Conservation (phyloP, 176 grass and related monocot species). For the Carex cristatella region DNA sequence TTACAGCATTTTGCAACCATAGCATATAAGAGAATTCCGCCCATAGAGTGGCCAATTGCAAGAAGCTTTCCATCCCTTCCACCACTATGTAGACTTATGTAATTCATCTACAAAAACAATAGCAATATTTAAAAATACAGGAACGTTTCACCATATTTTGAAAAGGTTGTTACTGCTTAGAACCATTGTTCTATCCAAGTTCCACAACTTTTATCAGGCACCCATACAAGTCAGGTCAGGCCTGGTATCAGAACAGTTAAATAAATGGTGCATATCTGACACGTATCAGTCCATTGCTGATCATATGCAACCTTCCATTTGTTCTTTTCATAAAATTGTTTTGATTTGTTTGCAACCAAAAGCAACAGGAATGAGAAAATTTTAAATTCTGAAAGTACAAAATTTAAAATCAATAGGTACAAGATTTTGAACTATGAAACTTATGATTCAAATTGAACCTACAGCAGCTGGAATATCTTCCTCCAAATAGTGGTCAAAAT, state of each 20-base stretch:
- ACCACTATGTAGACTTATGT: slow-evolving; percentile 65
- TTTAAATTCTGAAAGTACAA: not conserved
- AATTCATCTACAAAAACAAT: slow-evolving; percentile 58
- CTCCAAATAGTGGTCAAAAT: slow-evolving; percentile 92
- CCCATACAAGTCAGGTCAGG: not conserved
- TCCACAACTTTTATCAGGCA: not conserved
- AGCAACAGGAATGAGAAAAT: not conserved
- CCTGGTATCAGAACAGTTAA: not conserved
- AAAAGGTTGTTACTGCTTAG: not conserved
- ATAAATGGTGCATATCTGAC: not conserved
- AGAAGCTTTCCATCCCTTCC: slow-evolving; percentile 79
- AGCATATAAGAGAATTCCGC: slow-evolving; percentile 82
- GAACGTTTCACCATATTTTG: slow-evolving; percentile 2
- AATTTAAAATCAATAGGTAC: not conserved
- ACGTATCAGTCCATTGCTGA: not conserved
- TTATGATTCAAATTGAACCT: slow-evolving; percentile 26
- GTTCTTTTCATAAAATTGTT: not conserved
- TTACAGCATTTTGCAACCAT: slow-evolving; percentile 85
- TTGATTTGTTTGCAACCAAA: not conserved
- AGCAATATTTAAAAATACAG: slow-evolving; percentile 12
- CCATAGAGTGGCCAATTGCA: slow-evolving; percentile 95
- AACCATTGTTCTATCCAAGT: not conserved
- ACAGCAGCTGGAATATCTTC: slow-evolving; percentile 91
- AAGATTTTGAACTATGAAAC: not conserved
- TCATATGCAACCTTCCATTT: not conserved